These are phyloP conservation scores for Evernia prunastri DNA, from an alignment of 495 filamentous ascomycete genomes.

Conservation along the genomic window DNA sequence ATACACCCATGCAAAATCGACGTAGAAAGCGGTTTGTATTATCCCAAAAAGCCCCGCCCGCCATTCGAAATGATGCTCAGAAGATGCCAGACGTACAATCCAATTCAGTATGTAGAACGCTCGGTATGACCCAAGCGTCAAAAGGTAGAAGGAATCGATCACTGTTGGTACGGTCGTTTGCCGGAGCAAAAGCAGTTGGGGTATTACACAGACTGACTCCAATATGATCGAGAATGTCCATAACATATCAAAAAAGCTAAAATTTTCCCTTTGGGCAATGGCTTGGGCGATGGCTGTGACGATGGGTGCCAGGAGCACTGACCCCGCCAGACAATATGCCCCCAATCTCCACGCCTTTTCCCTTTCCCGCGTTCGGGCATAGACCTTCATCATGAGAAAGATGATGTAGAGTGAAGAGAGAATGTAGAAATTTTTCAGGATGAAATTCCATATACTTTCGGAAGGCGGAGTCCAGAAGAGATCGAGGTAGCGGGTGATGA, in stretches of 20 bases:
- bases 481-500: constrained; percentile 81
- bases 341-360: constrained; percentile 90
- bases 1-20: constrained; percentile 97
- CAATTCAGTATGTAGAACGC: constrained; percentile 89
- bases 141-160: constrained; percentile 89
- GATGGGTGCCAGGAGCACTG: constrained; percentile 56
- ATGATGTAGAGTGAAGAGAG: constrained; percentile 80
- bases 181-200: constrained; percentile 83
- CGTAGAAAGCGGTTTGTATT: constrained; percentile 82
- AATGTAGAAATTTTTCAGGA: constrained; percentile 82
- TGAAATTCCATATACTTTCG: constrained; percentile 53
- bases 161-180: constrained; percentile 94
- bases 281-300: constrained; percentile 57
- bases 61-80: constrained; percentile 56
- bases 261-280: constrained; percentile 43
- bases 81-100: constrained; percentile 60
- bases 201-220: constrained; percentile 84
- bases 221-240: constrained; percentile 87
- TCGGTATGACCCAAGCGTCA: constrained; percentile 83
- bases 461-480: constrained; percentile 48
- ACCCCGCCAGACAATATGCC: constrained; percentile 53
- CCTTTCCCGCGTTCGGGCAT: constrained; percentile 77
- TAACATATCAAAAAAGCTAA: constrained; percentile 53
- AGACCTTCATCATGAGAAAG: constrained; percentile 77
- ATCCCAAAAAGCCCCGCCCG: constrained; percentile 76